phyloP scores from a whole-genome alignment of 2,329 filamentous ascomycete genomes.

The Colletotrichum gigasporum region DNA sequence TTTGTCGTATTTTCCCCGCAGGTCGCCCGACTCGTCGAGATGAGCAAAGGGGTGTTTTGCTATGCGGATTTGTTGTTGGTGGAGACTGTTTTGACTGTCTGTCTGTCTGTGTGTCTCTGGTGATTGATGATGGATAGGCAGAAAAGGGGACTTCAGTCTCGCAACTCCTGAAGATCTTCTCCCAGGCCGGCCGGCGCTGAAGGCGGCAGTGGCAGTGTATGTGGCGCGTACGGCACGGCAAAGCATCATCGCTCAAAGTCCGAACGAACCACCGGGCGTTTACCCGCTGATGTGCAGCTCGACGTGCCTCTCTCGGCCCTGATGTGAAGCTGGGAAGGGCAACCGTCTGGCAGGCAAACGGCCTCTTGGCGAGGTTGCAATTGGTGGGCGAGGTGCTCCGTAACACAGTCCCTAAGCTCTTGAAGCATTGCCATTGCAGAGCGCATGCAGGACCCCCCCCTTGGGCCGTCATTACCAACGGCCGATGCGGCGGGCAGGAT shows the following conservation, averaged over 20 bases:
- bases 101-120: background rate
- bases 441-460: background rate
- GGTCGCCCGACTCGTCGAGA: slow-evolving; percentile 5
- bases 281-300: slow-evolving; percentile 6
- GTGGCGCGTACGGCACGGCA: too few relatives aligned
- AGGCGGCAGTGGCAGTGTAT: slow-evolving; percentile 6
- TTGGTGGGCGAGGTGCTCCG: background rate
- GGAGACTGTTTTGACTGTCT: background rate
- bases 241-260: background rate
- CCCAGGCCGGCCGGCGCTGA: background rate
- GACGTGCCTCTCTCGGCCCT: background rate
- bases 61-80: background rate
- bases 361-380: background rate
- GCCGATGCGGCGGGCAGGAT: slow-evolving; percentile 8
- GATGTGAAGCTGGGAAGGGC: background rate
- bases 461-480: background rate
- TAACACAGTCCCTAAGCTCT: background rate
- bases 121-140: background rate
- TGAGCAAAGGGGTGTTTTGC: slow-evolving; percentile 3
- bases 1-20: slow-evolving; percentile 20
- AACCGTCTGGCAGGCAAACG: slow-evolving; percentile 5
- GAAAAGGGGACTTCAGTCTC: background rate
- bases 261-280: background rate
- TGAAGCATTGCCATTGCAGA: background rate
- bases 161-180: background rate